A percentile compares a stretch with the other conserved stretches of the same genome.
These are phyloP conservation scores for Zoysia pacifica DNA, from an alignment of 176 grass and related monocot genomes.

Conservation along the genomic window DNA sequence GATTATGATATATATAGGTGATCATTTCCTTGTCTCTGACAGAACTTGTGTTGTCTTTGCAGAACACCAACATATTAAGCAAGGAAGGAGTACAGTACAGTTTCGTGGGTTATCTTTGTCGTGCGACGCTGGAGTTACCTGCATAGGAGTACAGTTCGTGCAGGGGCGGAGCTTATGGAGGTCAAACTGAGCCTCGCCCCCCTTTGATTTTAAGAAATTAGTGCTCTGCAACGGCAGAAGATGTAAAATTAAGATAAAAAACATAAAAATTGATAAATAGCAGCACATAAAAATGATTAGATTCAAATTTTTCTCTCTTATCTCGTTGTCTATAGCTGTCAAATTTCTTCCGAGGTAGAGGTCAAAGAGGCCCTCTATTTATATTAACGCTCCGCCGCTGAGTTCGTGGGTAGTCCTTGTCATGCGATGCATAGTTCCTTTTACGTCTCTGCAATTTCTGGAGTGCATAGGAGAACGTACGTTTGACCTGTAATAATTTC, in stretches of 20 bases:
- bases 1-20: neutral
- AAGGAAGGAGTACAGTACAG: neutral
- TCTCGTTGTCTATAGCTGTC: no score
- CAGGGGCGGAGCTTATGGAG: no score
- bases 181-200: no score
- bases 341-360: no score
- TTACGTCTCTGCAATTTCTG: constrained; percentile 10
- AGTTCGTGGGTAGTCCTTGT: neutral
- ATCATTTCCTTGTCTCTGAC: neutral
- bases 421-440: neutral
- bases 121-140: neutral
- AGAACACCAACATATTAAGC: constrained; percentile 18
- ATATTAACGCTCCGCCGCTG: no score
- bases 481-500: neutral
- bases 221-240: no score
- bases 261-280: no score
- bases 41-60: neutral
- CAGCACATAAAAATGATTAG: no score
- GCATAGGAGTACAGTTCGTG: neutral
- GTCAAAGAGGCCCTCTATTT: no score
- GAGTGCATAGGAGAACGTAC: neutral
- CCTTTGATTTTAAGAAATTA: no score
- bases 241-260: no score
- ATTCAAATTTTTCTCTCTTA: no score
- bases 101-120: neutral